Conservation (phyloP, 2,329 filamentous ascomycete species). For the Cordyceps tenuipes region DNA sequence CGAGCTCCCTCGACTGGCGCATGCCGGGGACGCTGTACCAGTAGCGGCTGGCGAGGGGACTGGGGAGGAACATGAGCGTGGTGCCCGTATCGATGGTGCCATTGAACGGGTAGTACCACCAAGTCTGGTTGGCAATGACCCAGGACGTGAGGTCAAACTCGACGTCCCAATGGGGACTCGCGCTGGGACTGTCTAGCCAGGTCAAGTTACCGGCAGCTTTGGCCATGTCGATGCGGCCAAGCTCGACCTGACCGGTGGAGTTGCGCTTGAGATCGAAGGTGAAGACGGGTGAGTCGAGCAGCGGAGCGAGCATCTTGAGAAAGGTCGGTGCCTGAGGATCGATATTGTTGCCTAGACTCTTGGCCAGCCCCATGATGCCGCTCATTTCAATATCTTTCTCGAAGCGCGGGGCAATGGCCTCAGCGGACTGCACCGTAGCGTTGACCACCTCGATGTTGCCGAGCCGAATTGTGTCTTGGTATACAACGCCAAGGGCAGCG, state of each 20-base stretch:
- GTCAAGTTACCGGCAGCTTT: constrained; percentile 32
- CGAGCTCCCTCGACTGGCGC: constrained; percentile 33
- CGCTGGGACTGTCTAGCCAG: constrained; percentile 29
- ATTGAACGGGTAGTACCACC: constrained; percentile 38
- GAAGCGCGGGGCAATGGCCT: constrained; percentile 32
- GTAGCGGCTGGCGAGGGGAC: constrained; percentile 49
- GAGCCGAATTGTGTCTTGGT: constrained; percentile 41
- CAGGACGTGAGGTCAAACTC: constrained; percentile 41
- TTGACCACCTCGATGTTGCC: constrained; percentile 35
- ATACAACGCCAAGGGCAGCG: constrained; percentile 39
- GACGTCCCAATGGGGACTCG: constrained; percentile 32
- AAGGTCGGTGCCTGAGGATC: constrained; percentile 34
- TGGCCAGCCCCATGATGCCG: constrained; percentile 45
- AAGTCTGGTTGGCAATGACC: constrained; percentile 38
- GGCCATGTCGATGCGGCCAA: constrained; percentile 38
- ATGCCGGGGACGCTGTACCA: constrained; percentile 48
- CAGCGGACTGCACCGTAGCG: constrained; percentile 42
- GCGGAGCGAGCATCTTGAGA: constrained; percentile 34
- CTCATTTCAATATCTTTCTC: constrained; percentile 35
- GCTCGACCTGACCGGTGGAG: constrained; percentile 40
- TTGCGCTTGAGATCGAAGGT: constrained; percentile 41
- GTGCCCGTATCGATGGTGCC: constrained; percentile 63
- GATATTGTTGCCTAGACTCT: constrained; percentile 36
- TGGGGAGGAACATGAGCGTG: constrained; percentile 54
- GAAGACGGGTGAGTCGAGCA: constrained; percentile 36